Evolutionary conservation across 108 stramenopile species (phyloP).

Genomic region (Conticribra weissflogii): DNA sequence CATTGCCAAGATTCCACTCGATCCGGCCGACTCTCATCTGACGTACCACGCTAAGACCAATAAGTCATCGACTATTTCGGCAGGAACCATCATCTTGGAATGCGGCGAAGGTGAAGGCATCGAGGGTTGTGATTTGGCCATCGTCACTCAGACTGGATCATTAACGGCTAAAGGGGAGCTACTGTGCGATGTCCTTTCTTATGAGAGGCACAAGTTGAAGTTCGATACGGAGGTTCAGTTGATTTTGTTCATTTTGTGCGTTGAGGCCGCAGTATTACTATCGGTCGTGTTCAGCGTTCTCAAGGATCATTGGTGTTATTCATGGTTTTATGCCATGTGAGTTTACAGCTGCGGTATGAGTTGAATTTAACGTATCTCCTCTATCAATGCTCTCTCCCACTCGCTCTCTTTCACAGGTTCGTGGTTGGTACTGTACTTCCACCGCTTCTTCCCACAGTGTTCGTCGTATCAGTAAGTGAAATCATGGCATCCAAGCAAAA

Average conservation of each 20-base stretch:
- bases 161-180: constrained; percentile 71
- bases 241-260: constrained; percentile 51
- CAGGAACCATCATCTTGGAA: constrained; percentile 66
- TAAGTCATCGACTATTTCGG: constrained; percentile 64
- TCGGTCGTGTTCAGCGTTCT: constrained; percentile 43
- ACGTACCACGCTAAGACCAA: constrained; percentile 36
- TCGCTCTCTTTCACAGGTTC: neutral
- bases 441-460: constrained; percentile 72
- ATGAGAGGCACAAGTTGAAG: constrained; percentile 69
- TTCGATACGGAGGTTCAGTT: constrained; percentile 66
- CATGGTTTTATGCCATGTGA: constrained; percentile 40
- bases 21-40: constrained; percentile 28
- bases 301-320: constrained; percentile 55
- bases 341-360: constrained; percentile 9
- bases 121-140: constrained; percentile 46
- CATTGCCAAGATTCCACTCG: constrained; percentile 55
- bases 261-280: constrained; percentile 55
- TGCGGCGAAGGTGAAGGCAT: constrained; percentile 30
- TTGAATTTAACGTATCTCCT: no score
- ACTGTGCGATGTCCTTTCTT: constrained; percentile 62
- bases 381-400: no score
- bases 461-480: constrained; percentile 64
- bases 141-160: constrained; percentile 62
- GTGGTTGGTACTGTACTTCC: constrained; percentile 48
- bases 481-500: no score